phyloP scores from a whole-genome alignment of 495 filamentous ascomycete genomes.

The Ramalina intermedia region DNA sequence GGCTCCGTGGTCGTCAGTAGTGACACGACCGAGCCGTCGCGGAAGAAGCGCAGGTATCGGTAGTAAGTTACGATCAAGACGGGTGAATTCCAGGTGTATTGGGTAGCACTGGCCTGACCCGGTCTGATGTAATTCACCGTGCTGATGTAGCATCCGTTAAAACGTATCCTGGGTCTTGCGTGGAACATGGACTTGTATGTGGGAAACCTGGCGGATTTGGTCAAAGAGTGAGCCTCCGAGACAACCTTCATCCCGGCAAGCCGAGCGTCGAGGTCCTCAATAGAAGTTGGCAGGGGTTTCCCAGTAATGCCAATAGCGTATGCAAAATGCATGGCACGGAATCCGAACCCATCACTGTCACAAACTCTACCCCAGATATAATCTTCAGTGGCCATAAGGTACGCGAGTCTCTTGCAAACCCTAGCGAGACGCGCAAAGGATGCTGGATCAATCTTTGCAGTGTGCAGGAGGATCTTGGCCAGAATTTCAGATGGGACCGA shows the following conservation, averaged over 20 bases:
- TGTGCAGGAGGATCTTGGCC: conserved; percentile 52
- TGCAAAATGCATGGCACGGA: conserved; percentile 72
- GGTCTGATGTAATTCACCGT: conserved; percentile 89
- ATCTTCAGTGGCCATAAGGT: conserved; percentile 70
- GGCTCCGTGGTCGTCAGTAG: conserved; percentile 71
- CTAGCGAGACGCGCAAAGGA: conserved; percentile 63
- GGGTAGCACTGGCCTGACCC: conserved; percentile 46
- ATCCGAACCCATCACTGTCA: conserved; percentile 53
- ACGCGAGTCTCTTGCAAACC: conserved; percentile 80
- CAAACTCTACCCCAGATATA: conserved; percentile 78
- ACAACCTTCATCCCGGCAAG: background rate
- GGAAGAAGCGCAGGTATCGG: conserved; percentile 89
- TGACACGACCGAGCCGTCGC: conserved; percentile 68
- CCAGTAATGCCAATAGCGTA: conserved; percentile 53
- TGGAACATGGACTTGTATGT: conserved; percentile 58
- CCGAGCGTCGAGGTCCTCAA: conserved; percentile 18
- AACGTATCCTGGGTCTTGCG: conserved; percentile 70
- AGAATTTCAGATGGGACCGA: conserved; percentile 71
- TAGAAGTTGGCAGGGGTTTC: conserved; percentile 32
- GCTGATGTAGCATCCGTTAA: conserved; percentile 88
- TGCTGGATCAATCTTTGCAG: conserved; percentile 64
- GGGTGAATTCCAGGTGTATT: conserved; percentile 60
- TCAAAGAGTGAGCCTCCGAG: background rate
- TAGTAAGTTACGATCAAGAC: conserved; percentile 97
- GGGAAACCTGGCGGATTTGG: conserved; percentile 9